Conservation (phyloP, 257 asterid species). For the Hygrophila difformis region DNA sequence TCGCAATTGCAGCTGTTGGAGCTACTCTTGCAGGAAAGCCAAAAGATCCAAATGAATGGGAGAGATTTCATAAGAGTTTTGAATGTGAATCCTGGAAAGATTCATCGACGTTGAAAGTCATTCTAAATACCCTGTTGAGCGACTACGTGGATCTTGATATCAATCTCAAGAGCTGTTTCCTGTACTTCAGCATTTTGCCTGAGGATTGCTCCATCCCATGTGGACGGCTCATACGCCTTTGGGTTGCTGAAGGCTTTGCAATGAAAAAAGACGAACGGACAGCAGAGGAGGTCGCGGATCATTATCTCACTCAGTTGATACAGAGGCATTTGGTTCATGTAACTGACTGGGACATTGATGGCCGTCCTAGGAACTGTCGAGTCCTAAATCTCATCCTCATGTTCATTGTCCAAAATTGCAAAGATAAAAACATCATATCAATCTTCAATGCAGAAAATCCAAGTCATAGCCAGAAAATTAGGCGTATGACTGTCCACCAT, state of each 20-base stretch:
- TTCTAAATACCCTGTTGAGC: slow-evolving; percentile 14
- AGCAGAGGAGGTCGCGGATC: slow-evolving; percentile 23
- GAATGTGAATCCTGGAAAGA: not conserved
- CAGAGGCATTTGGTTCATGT: slow-evolving; percentile 18
- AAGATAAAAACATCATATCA: not conserved
- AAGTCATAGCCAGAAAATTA: too few species aligned
- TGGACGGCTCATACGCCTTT: slow-evolving; percentile 12
- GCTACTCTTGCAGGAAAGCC: too few species aligned
- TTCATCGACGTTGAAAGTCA: slow-evolving; percentile 5
- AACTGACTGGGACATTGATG: slow-evolving; percentile 10
- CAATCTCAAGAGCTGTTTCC: slow-evolving; percentile 20
- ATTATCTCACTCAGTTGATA: slow-evolving; percentile 21
- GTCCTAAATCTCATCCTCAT: slow-evolving; percentile 16
- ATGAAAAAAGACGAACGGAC: slow-evolving; percentile 12
- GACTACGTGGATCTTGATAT: slow-evolving; percentile 20
- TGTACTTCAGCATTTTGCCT: slow-evolving; percentile 18
- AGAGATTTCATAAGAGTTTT: too few species aligned
- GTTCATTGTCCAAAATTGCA: slow-evolving; percentile 15
- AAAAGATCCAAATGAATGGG: too few species aligned
- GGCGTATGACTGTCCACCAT: too few species aligned
- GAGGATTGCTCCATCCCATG: slow-evolving; percentile 15
- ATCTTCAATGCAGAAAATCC: too few species aligned
- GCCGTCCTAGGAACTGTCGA: slow-evolving; percentile 3
- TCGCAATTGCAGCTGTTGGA: too few species aligned
- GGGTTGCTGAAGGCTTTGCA: slow-evolving; percentile 25